Evolutionary conservation across 257 asterid species (phyloP), one percentile per base, ranked within the genome.

Genomic region (Orobanche coerulescens): DNA sequence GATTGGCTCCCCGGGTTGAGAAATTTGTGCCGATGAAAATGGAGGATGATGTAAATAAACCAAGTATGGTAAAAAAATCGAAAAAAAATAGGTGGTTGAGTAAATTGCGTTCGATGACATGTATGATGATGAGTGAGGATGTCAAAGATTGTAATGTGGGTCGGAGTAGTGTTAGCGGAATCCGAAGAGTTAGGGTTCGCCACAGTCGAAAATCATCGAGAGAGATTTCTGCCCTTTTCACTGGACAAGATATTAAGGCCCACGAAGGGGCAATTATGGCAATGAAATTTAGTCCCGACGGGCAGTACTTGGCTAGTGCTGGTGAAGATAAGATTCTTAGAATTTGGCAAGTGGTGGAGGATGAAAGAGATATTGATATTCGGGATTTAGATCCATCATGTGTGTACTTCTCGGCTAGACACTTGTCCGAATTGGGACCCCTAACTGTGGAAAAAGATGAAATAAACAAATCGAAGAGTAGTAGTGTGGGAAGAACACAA

Each of bases 261-360:
- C 99, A 94, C 22, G 79, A 85, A 44, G 97, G 97, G 59, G 72
- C 95, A 16, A 94, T 94, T 44, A 66, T 72, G 68, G 51, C 90
- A 5, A 85, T 94, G 97, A 94, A 90, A 70, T 94, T 94, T 75
- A 94, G 96, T 69, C 82, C 34, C 30, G 97, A 90, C 25, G 99
- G 99, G n/a, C 90, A 74, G 56, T 87, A 76, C 66, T 77, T 94
- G 25, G 99, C 97, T 22, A 94, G 90, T 74, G 97, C 95, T 5
- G 99, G 99, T 23, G 95, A 85, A 66, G 99, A 94, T 83, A 76
- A 78, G 81, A 13, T 83, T 69, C 84, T 94, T 37, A 81, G 80
- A 52, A 76, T 94, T 20, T 94, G 99, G 99, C 86, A 83, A 80
- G 93, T 90, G 52, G 77, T 90, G 68, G 97, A 87, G 73, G 95